Evolutionary conservation across 176 grass and related monocot genomes (phyloP).

Genomic region (Eremochloa ophiuroides): DNA sequence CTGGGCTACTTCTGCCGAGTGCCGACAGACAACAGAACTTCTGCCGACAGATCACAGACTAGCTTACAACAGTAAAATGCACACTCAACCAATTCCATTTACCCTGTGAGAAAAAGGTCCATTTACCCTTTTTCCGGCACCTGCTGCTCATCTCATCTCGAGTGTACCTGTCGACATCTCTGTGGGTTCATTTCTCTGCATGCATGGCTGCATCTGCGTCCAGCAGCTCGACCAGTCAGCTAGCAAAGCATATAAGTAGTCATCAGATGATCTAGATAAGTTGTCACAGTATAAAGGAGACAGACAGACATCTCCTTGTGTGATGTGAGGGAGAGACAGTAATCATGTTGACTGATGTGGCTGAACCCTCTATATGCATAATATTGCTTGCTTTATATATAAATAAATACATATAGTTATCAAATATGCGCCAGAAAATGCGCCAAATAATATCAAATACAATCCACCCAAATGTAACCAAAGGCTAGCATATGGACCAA

Average conservation of each 20-base stretch:
- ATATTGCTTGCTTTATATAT: background rate
- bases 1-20: too few relatives aligned
- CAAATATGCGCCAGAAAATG: background rate
- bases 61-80: slow-evolving; percentile 33
- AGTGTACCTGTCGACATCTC: too few relatives aligned
- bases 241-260: background rate
- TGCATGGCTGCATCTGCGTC: background rate
- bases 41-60: background rate
- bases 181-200: slow-evolving; percentile 8
- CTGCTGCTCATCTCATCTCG: too few relatives aligned
- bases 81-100: slow-evolving; percentile 20
- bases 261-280: background rate
- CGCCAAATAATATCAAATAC: background rate
- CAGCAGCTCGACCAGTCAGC: slow-evolving; percentile 1
- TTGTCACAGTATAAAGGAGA: background rate
- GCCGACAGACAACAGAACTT: too few relatives aligned
- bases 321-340: background rate
- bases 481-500: background rate
- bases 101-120: too few relatives aligned
- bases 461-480: background rate
- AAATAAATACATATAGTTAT: background rate
- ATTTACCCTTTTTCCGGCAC: too few relatives aligned
- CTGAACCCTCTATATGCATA: background rate
- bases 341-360: background rate
- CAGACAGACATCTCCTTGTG: background rate